Conservation (phyloP, 371 early-diverging fungal species). For the Actinomortierella ambigua region DNA sequence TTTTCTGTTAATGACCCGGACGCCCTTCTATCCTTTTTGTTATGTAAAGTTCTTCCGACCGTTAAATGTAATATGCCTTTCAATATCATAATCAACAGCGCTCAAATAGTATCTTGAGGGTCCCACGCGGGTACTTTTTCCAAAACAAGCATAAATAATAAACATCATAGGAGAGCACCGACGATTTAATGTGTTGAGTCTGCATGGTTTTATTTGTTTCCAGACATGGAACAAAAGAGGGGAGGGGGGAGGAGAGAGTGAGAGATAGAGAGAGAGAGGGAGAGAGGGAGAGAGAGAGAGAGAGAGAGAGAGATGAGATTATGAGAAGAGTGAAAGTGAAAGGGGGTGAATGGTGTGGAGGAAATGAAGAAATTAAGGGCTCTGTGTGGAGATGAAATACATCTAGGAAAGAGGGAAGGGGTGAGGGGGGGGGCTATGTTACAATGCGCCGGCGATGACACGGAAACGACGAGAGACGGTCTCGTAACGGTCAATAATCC, state of each 20-base stretch:
- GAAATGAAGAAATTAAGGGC: neutral
- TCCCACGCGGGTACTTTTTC: no score
- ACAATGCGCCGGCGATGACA: conserved; percentile 37
- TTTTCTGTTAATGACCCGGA: no score
- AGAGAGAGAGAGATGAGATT: neutral
- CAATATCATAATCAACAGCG: no score
- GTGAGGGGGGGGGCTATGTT: conserved; percentile 3
- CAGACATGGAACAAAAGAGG: neutral
- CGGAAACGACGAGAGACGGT: conserved; percentile 39
- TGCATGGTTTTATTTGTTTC: no score
- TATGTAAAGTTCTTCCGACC: no score
- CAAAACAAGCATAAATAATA: neutral
- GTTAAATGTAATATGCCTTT: no score
- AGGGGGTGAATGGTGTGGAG: neutral
- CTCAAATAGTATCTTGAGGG: no score
- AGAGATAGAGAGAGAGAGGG: neutral
- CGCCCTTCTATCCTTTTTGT: no score
- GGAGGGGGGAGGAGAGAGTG: neutral
- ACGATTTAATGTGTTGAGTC: no score
- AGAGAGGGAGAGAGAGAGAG: no score
- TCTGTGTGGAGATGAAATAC: neutral
- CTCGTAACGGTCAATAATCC: conserved; percentile 44
- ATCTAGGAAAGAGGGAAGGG: neutral
- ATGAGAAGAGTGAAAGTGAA: neutral
- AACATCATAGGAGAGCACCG: no score